Percentiles rank a stretch among this genome's conserved stretches.
These are phyloP conservation scores for Pseudopithomyces maydicus DNA, from an alignment of 2,329 filamentous ascomycete genomes.

Conservation along the genomic window DNA sequence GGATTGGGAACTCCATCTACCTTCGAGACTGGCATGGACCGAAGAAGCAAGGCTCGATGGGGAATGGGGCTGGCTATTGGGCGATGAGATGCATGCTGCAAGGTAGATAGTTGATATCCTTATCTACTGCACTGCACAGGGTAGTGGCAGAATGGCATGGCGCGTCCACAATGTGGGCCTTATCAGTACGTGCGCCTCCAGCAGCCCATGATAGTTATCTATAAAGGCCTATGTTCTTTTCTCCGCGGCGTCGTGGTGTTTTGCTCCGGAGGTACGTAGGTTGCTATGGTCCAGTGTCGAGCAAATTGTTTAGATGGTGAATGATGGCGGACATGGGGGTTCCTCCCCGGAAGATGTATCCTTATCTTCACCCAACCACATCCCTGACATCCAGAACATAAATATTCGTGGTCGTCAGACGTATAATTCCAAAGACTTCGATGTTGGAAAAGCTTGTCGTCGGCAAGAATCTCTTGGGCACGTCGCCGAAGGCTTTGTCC, in stretches of 20 bases:
- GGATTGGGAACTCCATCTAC: slow-evolving; percentile 3
- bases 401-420: background rate
- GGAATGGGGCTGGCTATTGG: slow-evolving; percentile 8
- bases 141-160: slow-evolving; percentile 9
- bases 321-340: background rate
- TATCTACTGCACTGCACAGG: slow-evolving; percentile 17
- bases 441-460: background rate
- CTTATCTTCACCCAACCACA: slow-evolving; percentile 5
- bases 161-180: slow-evolving; percentile 16
- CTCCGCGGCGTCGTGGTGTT: slow-evolving; percentile 19
- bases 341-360: background rate
- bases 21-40: background rate
- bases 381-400: background rate
- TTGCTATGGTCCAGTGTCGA: background rate
- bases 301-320: background rate
- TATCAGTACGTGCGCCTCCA: slow-evolving; percentile 16
- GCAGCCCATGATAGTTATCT: slow-evolving; percentile 6
- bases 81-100: background rate
- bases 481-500: background rate
- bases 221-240: slow-evolving; percentile 10
- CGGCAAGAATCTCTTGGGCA: no score
- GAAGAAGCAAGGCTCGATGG: background rate
- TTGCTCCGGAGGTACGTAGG: no score
- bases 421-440: background rate
- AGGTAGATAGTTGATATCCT: slow-evolving; percentile 14